Evolutionary conservation across 495 filamentous ascomycete genomes (phyloP), one percentile per base, ranked within the genome.

Genomic region (Aspergillus conjunctus): DNA sequence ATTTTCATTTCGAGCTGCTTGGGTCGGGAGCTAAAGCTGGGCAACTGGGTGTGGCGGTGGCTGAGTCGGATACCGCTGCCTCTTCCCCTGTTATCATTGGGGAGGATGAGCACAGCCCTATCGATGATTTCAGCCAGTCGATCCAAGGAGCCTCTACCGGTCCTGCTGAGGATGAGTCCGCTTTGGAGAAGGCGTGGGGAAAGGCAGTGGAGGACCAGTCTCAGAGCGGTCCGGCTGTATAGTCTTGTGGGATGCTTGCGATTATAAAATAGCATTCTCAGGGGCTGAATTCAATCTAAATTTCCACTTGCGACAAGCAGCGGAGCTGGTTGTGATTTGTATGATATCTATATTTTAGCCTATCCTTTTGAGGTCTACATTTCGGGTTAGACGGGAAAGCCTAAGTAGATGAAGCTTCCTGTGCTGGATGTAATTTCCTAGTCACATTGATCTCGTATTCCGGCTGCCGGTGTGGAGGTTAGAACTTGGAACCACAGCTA

Each of bases 1-100:
- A 97, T 73, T 97, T 89, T 60, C 91, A 96, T 67, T 85, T 89
- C 51, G 85, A 84, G 53, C 71, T 81, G 8, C 68, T 79, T 33
- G 68, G 69, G n/a, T 66, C 71, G 22, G 71, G 55, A 11, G 20
- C 64, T 14, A 70, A 62, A 18, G 50, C 51, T 22, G 56, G 48
- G 7, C 14, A 65, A 9, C 20, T 62, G 22, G 63, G 39, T 15
- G 59, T 15, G 11, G 65, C 61, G 7, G 32, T 61, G 12, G n/a
- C 48, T 11, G 66, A 62, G 10, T 51, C 65, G 2, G 69, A 70
- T 14, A 69, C 68, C 3, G 59, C 70, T 15, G 65, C 68, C 3
- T 66, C 68, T 37, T 62, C 59, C 2, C 63, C 70, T 4, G 63
- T 73, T 11, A 54, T 73, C 21, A 65, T 73, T 2, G 68, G 69